Conservation (phyloP, 140 eudicot species). For the Cichorium intybus region DNA sequence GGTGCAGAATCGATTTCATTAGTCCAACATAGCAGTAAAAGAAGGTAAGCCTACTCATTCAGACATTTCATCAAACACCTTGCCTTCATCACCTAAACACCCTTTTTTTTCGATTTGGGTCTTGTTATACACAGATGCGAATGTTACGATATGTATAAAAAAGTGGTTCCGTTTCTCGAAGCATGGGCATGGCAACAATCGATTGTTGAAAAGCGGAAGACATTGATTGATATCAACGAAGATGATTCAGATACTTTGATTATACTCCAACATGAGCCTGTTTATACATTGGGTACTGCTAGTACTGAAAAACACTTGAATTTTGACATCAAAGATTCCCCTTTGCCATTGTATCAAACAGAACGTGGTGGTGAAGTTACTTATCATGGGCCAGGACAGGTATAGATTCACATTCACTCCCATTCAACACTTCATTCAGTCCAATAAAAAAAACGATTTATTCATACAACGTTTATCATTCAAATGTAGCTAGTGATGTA, state of each 20-base stretch:
- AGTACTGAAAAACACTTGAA: constrained; percentile 60
- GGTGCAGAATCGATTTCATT: neutral
- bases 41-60: constrained; percentile 36
- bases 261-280: constrained; percentile 76
- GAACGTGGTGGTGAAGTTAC: constrained; percentile 99
- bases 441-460: no score
- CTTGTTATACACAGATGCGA: constrained; percentile 50
- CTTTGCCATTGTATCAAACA: constrained; percentile 63
- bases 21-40: constrained; percentile 17
- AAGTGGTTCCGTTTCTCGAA: constrained; percentile 53
- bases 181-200: constrained; percentile 89
- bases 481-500: constrained; percentile 72
- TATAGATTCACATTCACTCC: no score
- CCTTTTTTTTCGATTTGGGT: neutral
- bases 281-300: constrained; percentile 81
- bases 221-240: constrained; percentile 38
- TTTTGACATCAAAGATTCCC: constrained; percentile 55
- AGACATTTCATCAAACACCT: constrained; percentile 18
- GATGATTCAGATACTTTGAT: constrained; percentile 63
- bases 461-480: no score
- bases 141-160: constrained; percentile 61
- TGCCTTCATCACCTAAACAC: neutral
- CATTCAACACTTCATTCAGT: neutral
- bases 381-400: constrained; percentile 98
- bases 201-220: constrained; percentile 52